Conservation (phyloP, 2,329 filamentous ascomycete species). For the Diplodia corticola region DNA sequence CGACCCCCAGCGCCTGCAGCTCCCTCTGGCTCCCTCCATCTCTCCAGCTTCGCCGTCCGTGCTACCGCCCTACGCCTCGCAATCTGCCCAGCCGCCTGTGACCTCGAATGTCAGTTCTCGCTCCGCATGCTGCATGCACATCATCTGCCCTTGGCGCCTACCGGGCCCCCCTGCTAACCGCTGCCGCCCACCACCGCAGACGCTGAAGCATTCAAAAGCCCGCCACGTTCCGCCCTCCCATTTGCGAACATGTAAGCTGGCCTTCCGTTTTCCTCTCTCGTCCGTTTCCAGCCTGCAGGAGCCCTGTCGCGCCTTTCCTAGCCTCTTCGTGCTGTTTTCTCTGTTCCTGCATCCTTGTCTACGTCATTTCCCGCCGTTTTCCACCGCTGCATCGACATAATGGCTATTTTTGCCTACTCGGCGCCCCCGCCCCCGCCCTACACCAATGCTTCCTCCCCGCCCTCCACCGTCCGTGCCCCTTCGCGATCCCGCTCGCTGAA, state of each 20-base stretch:
- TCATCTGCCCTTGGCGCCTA: conserved; percentile 19
- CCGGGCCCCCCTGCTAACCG: not conserved
- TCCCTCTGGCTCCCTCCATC: not conserved
- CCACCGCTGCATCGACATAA: conserved; percentile 13
- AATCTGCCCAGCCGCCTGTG: conserved; percentile 20
- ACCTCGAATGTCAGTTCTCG: not conserved
- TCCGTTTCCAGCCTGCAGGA: not conserved
- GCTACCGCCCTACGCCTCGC: not conserved
- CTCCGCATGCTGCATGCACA: conserved; percentile 10
- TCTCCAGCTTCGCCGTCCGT: not conserved
- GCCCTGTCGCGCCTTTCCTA: not conserved
- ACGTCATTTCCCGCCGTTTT: conserved; percentile 11
- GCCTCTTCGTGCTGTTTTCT: not conserved
- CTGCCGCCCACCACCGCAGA: not conserved
- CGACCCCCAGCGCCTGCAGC: not conserved
- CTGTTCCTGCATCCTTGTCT: not conserved
- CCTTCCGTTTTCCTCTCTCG: conserved; percentile 28
- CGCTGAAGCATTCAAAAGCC: conserved; percentile 2
- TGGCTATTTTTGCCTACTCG: conserved; percentile 32
- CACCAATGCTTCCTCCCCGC: conserved; percentile 28
- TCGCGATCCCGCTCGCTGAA: conserved; percentile 36
- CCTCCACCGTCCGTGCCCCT: conserved; percentile 26
- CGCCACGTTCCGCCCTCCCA: not conserved
- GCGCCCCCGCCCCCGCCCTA: conserved; percentile 33
- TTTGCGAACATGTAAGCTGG: conserved; percentile 37